Evolutionary conservation across 2,329 filamentous ascomycete genomes (phyloP).

Genomic region (Aspergillus jensenii): DNA sequence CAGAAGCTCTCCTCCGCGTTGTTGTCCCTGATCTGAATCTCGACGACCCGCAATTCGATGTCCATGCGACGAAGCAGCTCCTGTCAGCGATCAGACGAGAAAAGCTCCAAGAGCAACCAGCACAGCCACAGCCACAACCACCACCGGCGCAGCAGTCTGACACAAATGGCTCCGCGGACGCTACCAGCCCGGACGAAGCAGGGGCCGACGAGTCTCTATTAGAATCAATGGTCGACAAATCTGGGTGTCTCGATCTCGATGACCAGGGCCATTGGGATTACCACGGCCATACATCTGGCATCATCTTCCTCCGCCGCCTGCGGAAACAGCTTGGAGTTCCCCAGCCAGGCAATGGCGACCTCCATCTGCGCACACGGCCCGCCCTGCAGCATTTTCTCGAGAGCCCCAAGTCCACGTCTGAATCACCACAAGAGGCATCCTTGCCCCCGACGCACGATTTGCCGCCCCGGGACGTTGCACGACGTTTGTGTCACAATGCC

Average conservation of each 20-base stretch:
- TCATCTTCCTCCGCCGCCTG: constrained; percentile 83
- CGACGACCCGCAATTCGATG: constrained; percentile 79
- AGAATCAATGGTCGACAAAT: constrained; percentile 91
- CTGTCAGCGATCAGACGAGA: constrained; percentile 47
- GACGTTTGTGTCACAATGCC: constrained; percentile 58
- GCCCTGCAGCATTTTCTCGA: constrained; percentile 64
- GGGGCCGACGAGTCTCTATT: constrained; percentile 69
- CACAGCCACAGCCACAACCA: constrained; percentile 2
- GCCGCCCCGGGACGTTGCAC: constrained; percentile 62
- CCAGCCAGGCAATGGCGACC: constrained; percentile 67
- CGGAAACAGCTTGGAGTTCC: constrained; percentile 77
- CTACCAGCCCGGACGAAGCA: constrained; percentile 31
- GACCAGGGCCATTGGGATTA: constrained; percentile 94
- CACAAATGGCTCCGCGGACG: constrained; percentile 16
- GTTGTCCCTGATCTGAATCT: constrained; percentile 83
- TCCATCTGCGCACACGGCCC: constrained; percentile 51
- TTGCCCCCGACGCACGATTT: constrained; percentile 62
- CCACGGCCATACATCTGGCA: constrained; percentile 86
- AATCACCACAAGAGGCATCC: constrained; percentile 62
- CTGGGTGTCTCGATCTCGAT: constrained; percentile 86
- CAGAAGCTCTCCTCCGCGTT: constrained; percentile 74
- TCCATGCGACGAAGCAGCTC: constrained; percentile 68
- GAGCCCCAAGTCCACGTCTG: constrained; percentile 64
- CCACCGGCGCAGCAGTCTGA: constrained; percentile 16
- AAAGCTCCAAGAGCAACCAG: constrained; percentile 16